These are phyloP conservation scores for Boeremia exigua DNA, from an alignment of 2,329 filamentous ascomycete genomes.

Conservation along the genomic window DNA sequence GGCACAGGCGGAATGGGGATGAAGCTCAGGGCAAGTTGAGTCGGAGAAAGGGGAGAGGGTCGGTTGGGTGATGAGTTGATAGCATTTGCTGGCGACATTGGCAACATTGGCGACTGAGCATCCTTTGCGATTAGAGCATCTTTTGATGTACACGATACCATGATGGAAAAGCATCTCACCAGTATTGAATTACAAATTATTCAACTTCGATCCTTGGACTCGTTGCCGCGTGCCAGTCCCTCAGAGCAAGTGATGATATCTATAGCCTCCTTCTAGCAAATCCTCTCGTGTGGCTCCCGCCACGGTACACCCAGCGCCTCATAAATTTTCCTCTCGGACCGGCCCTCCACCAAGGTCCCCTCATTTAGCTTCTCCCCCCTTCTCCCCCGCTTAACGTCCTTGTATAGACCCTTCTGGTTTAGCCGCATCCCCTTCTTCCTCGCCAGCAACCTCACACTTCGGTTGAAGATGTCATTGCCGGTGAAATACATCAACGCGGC, in stretches of 20 bases:
- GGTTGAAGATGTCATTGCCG: constrained; percentile 92
- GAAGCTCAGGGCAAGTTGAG: constrained; percentile 25
- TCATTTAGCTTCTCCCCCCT: constrained; percentile 67
- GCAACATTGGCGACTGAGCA: too few relatives aligned
- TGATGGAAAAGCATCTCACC: background rate
- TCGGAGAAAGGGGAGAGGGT: constrained; percentile 27
- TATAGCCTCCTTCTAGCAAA: constrained; percentile 27
- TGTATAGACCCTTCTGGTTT: constrained; percentile 83
- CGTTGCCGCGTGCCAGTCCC: too few relatives aligned
- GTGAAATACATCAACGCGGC: constrained; percentile 95
- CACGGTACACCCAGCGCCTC: constrained; percentile 82
- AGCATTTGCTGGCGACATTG: too few relatives aligned
- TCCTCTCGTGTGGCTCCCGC: constrained; percentile 61
- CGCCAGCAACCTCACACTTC: constrained; percentile 80
- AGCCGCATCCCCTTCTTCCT: constrained; percentile 81
- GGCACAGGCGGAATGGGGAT: constrained; percentile 39
- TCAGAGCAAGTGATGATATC: too few relatives aligned
- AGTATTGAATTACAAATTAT: background rate
- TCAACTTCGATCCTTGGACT: background rate
- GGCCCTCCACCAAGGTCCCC: constrained; percentile 75
- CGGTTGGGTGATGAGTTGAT: background rate
- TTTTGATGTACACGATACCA: background rate
- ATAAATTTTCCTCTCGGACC: constrained; percentile 80
- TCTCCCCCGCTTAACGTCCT: constrained; percentile 68
- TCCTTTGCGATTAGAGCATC: background rate